phyloP scores from a whole-genome alignment of 768 basidiomycete species.

The Tulasnella sp. region DNA sequence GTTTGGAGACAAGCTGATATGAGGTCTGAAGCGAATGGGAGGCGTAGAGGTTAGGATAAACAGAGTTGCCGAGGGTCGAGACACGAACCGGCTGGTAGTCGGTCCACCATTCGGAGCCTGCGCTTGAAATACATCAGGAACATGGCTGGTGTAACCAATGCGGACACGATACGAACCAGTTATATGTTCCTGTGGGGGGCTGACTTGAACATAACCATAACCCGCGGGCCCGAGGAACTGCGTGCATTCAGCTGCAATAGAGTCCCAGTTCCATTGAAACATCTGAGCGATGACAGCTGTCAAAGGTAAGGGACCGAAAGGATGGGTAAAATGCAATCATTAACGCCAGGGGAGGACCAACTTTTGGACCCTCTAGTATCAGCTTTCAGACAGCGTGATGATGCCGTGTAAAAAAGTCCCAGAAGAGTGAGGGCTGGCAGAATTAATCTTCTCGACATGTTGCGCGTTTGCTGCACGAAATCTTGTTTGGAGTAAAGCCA shows the following conservation, averaged over 20 bases:
- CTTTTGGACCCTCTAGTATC: not conserved
- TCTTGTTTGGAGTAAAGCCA: not conserved
- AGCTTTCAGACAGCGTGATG: not conserved
- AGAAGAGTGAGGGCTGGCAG: not conserved
- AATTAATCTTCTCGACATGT: not conserved
- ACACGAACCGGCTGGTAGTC: constrained; percentile 38
- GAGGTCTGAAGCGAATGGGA: not conserved
- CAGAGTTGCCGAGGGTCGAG: not conserved
- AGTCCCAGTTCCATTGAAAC: constrained; percentile 63
- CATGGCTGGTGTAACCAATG: not conserved
- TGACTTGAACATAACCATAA: constrained; percentile 63
- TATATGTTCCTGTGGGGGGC: constrained; percentile 59
- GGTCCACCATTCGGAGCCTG: constrained; percentile 66
- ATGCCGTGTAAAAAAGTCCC: not conserved
- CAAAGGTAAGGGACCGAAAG: not conserved
- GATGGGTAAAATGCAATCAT: not conserved
- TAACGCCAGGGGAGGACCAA: not conserved
- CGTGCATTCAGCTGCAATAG: constrained; percentile 59
- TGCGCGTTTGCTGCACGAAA: not conserved
- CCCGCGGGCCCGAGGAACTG: constrained; percentile 66
- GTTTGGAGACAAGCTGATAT: constrained; percentile 41
- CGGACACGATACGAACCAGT: constrained; percentile 28
- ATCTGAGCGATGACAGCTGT: constrained; percentile 59
- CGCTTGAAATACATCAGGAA: not conserved
- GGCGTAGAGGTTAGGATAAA: not conserved